A percentile compares a stretch with the other conserved stretches of the same genome.
These are phyloP conservation scores for Vitis rupestris DNA, from an alignment of 164 flowering plant genomes.

Conservation along the genomic window DNA sequence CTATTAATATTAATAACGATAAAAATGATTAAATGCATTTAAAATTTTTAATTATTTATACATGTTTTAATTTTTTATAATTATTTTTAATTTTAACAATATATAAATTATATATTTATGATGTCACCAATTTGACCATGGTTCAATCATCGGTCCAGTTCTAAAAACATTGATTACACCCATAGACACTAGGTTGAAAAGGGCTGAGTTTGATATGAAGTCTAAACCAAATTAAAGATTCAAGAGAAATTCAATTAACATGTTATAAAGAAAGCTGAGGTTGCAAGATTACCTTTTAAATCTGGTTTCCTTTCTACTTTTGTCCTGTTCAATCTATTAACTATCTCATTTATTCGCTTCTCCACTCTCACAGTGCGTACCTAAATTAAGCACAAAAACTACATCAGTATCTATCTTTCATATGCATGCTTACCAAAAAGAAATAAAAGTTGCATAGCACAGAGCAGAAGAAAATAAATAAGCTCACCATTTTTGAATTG, in stretches of 20 bases:
- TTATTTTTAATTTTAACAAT: too few species aligned
- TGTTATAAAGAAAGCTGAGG: neutral
- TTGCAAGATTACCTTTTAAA: slow-evolving; percentile 62
- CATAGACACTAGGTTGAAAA: too few species aligned
- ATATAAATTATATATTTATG: too few species aligned
- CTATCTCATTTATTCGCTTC: slow-evolving; percentile 90
- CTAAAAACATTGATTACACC: too few species aligned
- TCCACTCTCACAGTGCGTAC: slow-evolving; percentile 94
- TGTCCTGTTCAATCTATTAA: slow-evolving; percentile 88
- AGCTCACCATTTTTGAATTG: slow-evolving; percentile 75
- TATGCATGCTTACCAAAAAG: slow-evolving; percentile 2
- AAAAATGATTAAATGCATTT: too few species aligned
- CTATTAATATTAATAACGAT: too few species aligned
- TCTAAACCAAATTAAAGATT: too few species aligned
- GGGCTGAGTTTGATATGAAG: too few species aligned
- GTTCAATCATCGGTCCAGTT: too few species aligned
- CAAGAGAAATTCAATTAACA: neutral
- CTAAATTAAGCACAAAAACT: slow-evolving; percentile 30
- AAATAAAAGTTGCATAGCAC: neutral
- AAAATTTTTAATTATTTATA: too few species aligned
- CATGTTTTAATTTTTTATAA: too few species aligned
- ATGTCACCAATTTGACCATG: too few species aligned
- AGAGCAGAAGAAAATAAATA: slow-evolving; percentile 4
- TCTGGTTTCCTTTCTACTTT: slow-evolving; percentile 91
- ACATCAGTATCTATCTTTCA: neutral